phyloP scores from a whole-genome alignment of 495 filamentous ascomycete genomes.

The Podospora conica region DNA sequence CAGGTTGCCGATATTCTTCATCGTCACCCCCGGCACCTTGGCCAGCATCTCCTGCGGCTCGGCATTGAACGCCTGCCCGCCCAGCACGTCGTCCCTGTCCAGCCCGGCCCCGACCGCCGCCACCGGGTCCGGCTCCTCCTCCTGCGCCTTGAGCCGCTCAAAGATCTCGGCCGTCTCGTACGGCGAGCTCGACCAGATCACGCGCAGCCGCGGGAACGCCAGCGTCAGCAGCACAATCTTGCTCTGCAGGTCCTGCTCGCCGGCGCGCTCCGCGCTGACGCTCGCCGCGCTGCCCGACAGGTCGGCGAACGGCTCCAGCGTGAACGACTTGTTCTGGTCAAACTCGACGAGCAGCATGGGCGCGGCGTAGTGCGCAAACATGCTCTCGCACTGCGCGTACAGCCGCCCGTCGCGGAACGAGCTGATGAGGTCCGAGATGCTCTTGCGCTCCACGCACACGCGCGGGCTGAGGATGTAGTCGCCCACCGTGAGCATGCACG shows the following conservation, averaged over 20 bases:
- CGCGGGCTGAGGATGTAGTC: conserved; percentile 89
- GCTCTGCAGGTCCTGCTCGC: conserved; percentile 70
- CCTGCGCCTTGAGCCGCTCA: conserved; percentile 80
- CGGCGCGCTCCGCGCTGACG: conserved; percentile 44
- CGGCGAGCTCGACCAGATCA: conserved; percentile 89
- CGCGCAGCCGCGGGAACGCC: conserved; percentile 79
- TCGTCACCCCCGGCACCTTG: conserved; percentile 78
- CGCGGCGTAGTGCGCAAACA: conserved; percentile 85
- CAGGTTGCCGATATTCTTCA: conserved; percentile 63
- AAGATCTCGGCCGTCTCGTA: conserved; percentile 99
- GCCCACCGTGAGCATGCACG: conserved; percentile 92
- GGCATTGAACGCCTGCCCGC: conserved; percentile 54
- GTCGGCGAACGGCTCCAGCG: conserved; percentile 85
- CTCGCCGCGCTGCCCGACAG: conserved; percentile 61
- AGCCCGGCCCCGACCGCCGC: conserved; percentile 78
- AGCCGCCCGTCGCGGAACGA: conserved; percentile 88
- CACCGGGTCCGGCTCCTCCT: conserved; percentile 85
- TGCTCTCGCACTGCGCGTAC: conserved; percentile 87
- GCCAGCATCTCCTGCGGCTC: conserved; percentile 80
- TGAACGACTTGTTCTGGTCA: conserved; percentile 95
- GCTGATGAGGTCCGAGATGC: conserved; percentile 79
- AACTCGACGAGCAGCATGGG: conserved; percentile 96
- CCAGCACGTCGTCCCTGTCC: conserved; percentile 50
- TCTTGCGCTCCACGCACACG: conserved; percentile 94
- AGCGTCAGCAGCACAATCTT: conserved; percentile 90